Percentiles rank a stretch among this genome's conserved stretches.
phyloP scores from a whole-genome alignment of 176 grass and related monocot genomes.

The Phoenix roebelenii region DNA sequence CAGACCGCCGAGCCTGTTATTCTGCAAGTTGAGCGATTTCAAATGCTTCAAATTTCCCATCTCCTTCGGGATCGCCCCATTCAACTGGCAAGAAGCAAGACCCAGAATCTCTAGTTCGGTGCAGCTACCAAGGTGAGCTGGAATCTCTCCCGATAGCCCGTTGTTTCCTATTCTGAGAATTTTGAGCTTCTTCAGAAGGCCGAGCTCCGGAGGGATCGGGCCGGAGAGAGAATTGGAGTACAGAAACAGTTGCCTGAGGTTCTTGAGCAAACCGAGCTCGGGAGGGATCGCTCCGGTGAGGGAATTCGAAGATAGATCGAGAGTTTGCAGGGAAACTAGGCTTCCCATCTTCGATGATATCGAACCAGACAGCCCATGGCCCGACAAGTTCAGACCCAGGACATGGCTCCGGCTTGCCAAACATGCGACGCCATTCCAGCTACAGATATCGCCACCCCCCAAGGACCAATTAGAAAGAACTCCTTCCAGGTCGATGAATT shows the following conservation, averaged over 20 bases:
- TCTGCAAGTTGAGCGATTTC: conserved; percentile 42
- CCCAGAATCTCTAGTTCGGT: conserved; percentile 47
- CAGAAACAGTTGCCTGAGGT: conserved; percentile 58
- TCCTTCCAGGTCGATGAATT: conserved; percentile 35
- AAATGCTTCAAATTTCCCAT: conserved; percentile 47
- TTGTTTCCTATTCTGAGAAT: conserved; percentile 79
- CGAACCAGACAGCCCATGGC: conserved; percentile 38
- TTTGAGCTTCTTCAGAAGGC: conserved; percentile 55
- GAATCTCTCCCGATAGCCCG: conserved; percentile 57
- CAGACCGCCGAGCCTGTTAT: conserved; percentile 53
- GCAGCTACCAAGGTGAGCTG: conserved; percentile 56
- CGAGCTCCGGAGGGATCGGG: conserved; percentile 53
- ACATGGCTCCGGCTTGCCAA: conserved; percentile 20
- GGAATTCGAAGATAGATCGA: conserved; percentile 80
- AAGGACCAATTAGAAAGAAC: conserved; percentile 54
- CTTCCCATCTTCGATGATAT: conserved; percentile 43
- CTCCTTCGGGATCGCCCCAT: conserved; percentile 47
- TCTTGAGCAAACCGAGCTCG: conserved; percentile 51
- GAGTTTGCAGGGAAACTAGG: conserved; percentile 44
- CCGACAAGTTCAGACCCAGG: conserved; percentile 63
- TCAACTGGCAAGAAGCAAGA: conserved; percentile 59
- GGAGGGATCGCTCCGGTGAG: conserved; percentile 52
- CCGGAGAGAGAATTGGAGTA: conserved; percentile 78
- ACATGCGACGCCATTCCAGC: conserved; percentile 63
- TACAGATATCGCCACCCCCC: conserved; percentile 39